Conservation (phyloP, 2,329 filamentous ascomycete genomes). For the Hypoxylon sp. region DNA sequence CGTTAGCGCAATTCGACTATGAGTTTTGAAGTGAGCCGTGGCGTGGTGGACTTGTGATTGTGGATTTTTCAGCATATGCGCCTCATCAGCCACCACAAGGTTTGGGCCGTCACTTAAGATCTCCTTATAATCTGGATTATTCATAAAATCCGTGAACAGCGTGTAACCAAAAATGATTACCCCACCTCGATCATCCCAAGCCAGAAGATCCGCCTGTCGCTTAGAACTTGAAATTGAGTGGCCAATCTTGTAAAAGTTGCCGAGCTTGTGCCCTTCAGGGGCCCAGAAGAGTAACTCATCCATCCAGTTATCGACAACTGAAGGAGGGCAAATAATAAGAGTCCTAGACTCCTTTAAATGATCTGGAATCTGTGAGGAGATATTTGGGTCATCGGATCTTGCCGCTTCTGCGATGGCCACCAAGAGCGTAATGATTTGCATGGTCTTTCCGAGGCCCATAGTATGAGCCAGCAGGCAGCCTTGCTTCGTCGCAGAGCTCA, state of each 20-base stretch:
- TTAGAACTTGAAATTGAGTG: conserved; percentile 54
- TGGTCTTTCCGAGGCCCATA: conserved; percentile 94
- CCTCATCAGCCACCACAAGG: conserved; percentile 88
- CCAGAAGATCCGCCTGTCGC: conserved; percentile 63
- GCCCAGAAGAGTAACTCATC: conserved; percentile 83
- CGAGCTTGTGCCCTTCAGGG: conserved; percentile 67
- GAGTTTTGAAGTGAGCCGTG: conserved; percentile 74
- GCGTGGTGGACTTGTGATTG: conserved; percentile 66
- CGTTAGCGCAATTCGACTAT: conserved; percentile 84
- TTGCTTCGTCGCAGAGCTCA: conserved; percentile 72
- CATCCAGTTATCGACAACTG: conserved; percentile 84
- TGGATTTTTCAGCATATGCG: conserved; percentile 82
- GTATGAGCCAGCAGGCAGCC: conserved; percentile 89
- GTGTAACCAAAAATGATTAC: conserved; percentile 83
- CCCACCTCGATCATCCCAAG: conserved; percentile 77
- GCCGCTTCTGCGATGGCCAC: conserved; percentile 79
- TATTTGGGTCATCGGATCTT: conserved; percentile 67
- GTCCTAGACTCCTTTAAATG: conserved; percentile 74
- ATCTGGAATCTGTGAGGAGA: conserved; percentile 77
- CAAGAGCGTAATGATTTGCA: conserved; percentile 90
- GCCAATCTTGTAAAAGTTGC: conserved; percentile 70
- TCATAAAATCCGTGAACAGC: conserved; percentile 69
- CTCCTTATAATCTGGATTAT: conserved; percentile 55
- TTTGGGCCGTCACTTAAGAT: conserved; percentile 74
- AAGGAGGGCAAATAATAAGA: conserved; percentile 82